phyloP scores from a whole-genome alignment of 768 basidiomycete genomes.

The Clitopilus passeckerianus region DNA sequence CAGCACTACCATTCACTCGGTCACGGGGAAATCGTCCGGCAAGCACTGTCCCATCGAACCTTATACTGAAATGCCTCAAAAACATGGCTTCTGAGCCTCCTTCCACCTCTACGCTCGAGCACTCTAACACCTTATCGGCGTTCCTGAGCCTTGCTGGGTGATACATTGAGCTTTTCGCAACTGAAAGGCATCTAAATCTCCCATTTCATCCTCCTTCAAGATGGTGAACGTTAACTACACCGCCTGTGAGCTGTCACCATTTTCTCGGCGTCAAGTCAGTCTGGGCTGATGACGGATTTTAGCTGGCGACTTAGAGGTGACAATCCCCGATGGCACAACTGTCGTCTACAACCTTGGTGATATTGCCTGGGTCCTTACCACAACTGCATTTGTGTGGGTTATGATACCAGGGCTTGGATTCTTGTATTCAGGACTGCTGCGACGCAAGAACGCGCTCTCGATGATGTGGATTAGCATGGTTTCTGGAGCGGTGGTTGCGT shows the following conservation, averaged over 20 bases:
- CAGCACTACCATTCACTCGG: background rate
- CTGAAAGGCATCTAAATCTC: background rate
- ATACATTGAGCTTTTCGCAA: background rate
- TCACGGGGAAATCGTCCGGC: background rate
- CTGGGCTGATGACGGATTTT: background rate
- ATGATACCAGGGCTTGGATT: conserved; percentile 86
- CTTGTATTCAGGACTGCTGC: conserved; percentile 87
- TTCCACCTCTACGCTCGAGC: no score
- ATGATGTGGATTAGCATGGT: conserved; percentile 84
- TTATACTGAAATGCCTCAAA: no score
- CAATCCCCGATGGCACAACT: conserved; percentile 20
- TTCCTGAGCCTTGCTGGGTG: background rate
- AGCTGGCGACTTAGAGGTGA: conserved; percentile 33
- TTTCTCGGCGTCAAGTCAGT: background rate
- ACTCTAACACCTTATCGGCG: background rate
- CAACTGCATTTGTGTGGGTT: conserved; percentile 78
- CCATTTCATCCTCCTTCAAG: background rate
- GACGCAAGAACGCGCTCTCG: conserved; percentile 92
- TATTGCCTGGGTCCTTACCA: conserved; percentile 55
- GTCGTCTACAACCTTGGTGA: conserved; percentile 45
- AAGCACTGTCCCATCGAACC: background rate
- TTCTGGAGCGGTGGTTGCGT: conserved; percentile 72
- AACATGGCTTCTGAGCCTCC: no score
- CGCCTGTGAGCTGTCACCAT: background rate
- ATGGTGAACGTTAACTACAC: background rate